Conservation (phyloP, 2,329 filamentous ascomycete genomes). For the Calonectria pseudoturangicola region DNA sequence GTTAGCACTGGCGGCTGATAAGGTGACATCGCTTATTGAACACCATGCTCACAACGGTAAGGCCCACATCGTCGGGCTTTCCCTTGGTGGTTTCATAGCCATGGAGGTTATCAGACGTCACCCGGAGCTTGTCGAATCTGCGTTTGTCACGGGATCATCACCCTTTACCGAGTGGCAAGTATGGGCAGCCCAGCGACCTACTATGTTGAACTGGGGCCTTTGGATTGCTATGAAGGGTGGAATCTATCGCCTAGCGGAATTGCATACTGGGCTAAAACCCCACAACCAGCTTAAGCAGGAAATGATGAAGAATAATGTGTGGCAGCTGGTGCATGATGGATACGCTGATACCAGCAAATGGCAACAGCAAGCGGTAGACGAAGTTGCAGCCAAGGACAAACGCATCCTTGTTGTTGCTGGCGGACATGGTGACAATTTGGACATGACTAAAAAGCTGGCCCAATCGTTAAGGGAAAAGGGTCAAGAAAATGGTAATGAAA, state of each 20-base stretch:
- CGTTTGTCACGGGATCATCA: conserved; percentile 58
- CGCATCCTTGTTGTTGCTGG: conserved; percentile 30
- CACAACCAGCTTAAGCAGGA: conserved; percentile 29
- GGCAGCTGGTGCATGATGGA: conserved; percentile 21
- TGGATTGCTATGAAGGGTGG: conserved; percentile 26
- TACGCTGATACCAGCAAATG: conserved; percentile 24
- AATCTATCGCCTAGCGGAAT: conserved; percentile 20
- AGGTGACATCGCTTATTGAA: conserved; percentile 58
- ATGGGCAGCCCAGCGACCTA: conserved; percentile 42
- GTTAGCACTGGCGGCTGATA: conserved; percentile 25
- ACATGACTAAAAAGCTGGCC: conserved; percentile 52
- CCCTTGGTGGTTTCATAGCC: conserved; percentile 61
- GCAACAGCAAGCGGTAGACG: conserved; percentile 27
- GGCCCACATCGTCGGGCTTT: conserved; percentile 65
- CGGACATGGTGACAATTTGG: conserved; percentile 28
- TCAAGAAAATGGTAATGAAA: conserved; percentile 41
- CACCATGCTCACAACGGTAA: conserved; percentile 57
- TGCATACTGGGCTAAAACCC: conserved; percentile 26
- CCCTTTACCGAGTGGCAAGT: conserved; percentile 50
- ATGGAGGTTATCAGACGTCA: conserved; percentile 53
- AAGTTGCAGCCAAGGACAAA: conserved; percentile 21
- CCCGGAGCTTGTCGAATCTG: conserved; percentile 57
- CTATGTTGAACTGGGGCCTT: conserved; percentile 29
- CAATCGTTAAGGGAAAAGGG: conserved; percentile 46
- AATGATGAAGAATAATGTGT: conserved; percentile 23